Base-by-base conservation (phyloP, 2,329 filamentous ascomycete genomes). In the Fusarium hostae region DNA sequence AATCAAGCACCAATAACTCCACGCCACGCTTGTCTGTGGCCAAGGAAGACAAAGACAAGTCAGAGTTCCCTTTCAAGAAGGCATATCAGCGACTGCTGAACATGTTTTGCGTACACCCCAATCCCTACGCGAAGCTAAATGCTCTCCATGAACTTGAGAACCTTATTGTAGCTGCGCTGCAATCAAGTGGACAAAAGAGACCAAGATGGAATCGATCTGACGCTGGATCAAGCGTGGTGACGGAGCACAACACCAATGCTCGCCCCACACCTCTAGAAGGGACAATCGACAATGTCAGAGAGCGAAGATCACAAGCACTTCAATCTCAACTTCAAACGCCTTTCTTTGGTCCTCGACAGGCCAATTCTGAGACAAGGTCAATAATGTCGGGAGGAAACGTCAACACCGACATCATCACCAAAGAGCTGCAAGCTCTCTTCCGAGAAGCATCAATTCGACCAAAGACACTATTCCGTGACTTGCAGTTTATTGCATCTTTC, bases 61-160 rank as follows among this genome's bases (percentile, higher is more conserved):
- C 81, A 4, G 90, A 92, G 41, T 97, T 97, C 75, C 93, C 93
- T 0, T 98, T 95, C 78, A 89, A 89, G 56, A 89, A 90, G 72
- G 92, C 94, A 1, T 98, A 97, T 78, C 87, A 90, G 72, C 90
- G 91, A 16, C 85, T 98, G 2, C 85, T 98, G 35, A 90, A 90
- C 70, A 94, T 94, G 83, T 97, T 99, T 74, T 94, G 93, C 44
- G 93, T 95, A 7, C 93, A 97, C 72, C 93, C 94, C 0, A 97
- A 96, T 77, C 96, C 96, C 0, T 92, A 92, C 73, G 87, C 89
- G 26, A 99, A 99, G 81, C 87, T 99, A 16, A 91, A 92, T 71
- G 92, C 93, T 1, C 84, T 98, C 8, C 90, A 92, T 67, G 94
- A 98, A 79, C 86, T 99, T 9, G 91, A 97, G 77, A 89, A 92